Base-by-base conservation (phyloP, 345 rosid species). In the Zanthoxylum bungeanum region DNA sequence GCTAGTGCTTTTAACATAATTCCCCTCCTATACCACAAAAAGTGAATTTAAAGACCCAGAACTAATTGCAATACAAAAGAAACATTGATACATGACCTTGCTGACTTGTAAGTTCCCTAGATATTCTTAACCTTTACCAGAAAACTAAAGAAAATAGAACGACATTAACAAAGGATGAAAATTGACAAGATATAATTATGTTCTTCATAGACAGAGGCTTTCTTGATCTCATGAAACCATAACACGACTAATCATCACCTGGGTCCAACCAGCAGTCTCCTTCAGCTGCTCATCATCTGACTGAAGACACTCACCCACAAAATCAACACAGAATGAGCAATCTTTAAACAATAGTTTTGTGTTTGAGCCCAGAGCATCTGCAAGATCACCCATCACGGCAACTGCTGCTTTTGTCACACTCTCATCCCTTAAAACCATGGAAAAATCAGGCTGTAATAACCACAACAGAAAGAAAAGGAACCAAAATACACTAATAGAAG, bases 301-400 rank as follows among this genome's bases (percentile, higher is more conserved):
- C 62, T 82, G 79, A 17, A 91, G 89, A 74, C 98, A 93, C 78
- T 89, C 91, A 3, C 84, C 83, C 4, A 93, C 75, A 60, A 93
- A 87, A 31, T 89, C 89, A 58, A 64, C 74, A 57, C 72, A 91
- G 83, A 88, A 93, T 0, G 84, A 47, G 36, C 81, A 84, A 76
- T 87, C 92, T 44, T 50, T 87, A 73, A 93, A 90, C 76, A 91
- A 70, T 25, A 82, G 73, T 82, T 88, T 91, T 19, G 80, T 82
- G 80, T 87, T 86, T 5, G 91, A 70, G 52, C 98, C 98, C 19
- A 92, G 87, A 3, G 93, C 91, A 56, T 92, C 97, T 0, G 97
- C 98, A 17, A 94, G 91, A 83, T 94, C 97, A 33, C 98, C 98
- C 89, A 90, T 86, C 56, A 93, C 97, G 0, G 95, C 98, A 31